A percentile compares a stretch with the other conserved stretches of the same genome.
These are phyloP conservation scores for Leishmania braziliensis DNA, from an alignment of 208 protist genomes.

Conservation along the genomic window DNA sequence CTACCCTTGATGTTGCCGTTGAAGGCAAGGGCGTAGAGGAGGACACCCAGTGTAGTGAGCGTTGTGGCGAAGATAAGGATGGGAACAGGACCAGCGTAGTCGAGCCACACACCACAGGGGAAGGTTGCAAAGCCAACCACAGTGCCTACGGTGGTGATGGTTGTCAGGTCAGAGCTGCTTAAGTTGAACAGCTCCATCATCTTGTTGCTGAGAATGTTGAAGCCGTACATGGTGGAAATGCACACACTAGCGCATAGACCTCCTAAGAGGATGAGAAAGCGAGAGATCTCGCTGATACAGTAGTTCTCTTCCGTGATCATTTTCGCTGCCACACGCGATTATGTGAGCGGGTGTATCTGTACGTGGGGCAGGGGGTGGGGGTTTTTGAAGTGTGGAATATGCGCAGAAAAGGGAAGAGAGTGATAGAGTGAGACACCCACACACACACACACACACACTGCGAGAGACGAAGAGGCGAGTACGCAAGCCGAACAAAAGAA, in stretches of 20 bases:
- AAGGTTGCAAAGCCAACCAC: constrained; percentile 49
- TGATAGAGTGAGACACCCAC: too few species aligned
- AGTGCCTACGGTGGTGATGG: constrained; percentile 50
- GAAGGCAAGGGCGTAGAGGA: constrained; percentile 60
- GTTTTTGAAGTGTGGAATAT: too few species aligned
- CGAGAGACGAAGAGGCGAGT: too few species aligned
- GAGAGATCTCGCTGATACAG: constrained; percentile 49
- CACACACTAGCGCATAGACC: constrained; percentile 40
- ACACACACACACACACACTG: too few species aligned
- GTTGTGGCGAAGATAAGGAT: constrained; percentile 25
- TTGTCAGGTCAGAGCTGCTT: constrained; percentile 42
- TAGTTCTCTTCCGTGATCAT: constrained; percentile 36
- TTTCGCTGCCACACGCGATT: not conserved
- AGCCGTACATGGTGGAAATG: constrained; percentile 61
- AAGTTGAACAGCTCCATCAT: constrained; percentile 47
- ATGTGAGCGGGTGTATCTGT: not conserved
- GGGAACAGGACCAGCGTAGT: constrained; percentile 52
- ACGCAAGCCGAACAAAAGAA: too few species aligned
- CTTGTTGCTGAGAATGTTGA: constrained; percentile 64
- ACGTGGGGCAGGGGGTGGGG: not conserved
- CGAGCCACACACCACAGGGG: constrained; percentile 53
- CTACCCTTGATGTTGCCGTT: constrained; percentile 31
- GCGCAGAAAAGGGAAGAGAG: too few species aligned
- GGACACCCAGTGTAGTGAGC: constrained; percentile 29
- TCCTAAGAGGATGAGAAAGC: constrained; percentile 57